Evolutionary conservation across 148 eudicot genomes (phyloP).

Genomic region (Cornus florida): DNA sequence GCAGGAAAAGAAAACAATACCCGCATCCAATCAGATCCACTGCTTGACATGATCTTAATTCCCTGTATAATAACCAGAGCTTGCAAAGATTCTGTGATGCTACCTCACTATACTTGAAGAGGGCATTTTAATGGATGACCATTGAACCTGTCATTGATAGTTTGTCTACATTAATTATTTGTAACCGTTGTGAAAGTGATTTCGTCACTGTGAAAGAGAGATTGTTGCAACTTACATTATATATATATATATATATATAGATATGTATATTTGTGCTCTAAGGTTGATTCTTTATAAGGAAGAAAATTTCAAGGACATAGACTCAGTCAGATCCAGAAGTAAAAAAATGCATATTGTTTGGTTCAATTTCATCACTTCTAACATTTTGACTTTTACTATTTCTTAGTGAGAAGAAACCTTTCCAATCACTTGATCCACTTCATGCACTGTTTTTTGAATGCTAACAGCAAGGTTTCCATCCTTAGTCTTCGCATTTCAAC

Average conservation of each 20-base stretch:
- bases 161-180: neutral
- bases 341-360: slow-evolving; percentile 1
- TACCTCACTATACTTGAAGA: neutral
- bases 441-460: no score
- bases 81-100: slow-evolving; percentile 6
- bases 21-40: slow-evolving; percentile 28
- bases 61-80: slow-evolving; percentile 12
- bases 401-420: neutral
- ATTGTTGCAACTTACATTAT: slow-evolving; percentile 6
- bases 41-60: slow-evolving; percentile 33
- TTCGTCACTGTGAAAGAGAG: neutral
- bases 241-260: neutral
- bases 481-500: no score
- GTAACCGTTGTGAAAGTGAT: slow-evolving; percentile 5
- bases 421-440: no score
- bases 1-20: slow-evolving; percentile 18
- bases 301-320: neutral
- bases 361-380: neutral
- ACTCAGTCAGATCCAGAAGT: slow-evolving; percentile 12
- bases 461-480: no score
- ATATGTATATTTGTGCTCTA: neutral
- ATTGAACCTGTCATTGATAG: slow-evolving; percentile 8
- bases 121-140: neutral
- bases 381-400: neutral
- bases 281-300: neutral